These are phyloP conservation scores for Nemania abortiva DNA, from an alignment of 2,329 filamentous ascomycete genomes.

Conservation along the genomic window DNA sequence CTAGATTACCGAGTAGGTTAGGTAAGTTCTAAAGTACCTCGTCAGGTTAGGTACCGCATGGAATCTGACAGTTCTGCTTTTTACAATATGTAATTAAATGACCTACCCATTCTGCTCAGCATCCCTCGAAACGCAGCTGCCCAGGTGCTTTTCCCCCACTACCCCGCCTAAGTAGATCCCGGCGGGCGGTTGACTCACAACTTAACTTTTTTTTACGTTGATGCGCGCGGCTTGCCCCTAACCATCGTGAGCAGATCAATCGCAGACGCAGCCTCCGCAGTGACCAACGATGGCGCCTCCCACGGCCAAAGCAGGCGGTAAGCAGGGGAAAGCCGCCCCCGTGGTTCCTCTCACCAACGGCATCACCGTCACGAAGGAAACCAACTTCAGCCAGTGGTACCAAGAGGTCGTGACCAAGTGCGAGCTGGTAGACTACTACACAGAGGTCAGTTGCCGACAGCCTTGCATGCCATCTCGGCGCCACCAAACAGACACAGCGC, in stretches of 20 bases:
- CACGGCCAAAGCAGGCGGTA: slow-evolving; percentile 2
- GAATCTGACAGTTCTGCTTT: neutral
- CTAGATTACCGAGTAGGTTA: too few species aligned
- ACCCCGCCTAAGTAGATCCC: slow-evolving; percentile 18
- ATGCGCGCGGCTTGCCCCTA: slow-evolving; percentile 7
- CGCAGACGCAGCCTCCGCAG: slow-evolving; percentile 1
- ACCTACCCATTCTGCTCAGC: neutral
- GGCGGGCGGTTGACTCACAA: slow-evolving; percentile 15
- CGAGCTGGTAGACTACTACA: slow-evolving; percentile 97
- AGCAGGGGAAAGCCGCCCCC: slow-evolving; percentile 14
- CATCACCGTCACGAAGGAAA: slow-evolving; percentile 39
- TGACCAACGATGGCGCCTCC: slow-evolving; percentile 16
- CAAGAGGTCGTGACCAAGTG: slow-evolving; percentile 97
- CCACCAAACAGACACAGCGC: neutral
- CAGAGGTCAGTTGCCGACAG: slow-evolving; percentile 47
- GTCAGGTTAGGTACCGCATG: neutral
- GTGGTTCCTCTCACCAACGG: slow-evolving; percentile 23
- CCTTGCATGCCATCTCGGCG: slow-evolving; percentile 37
- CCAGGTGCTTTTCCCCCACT: slow-evolving; percentile 15
- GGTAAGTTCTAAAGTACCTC: too few species aligned
- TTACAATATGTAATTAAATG: slow-evolving; percentile 5
- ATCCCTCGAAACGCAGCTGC: neutral
- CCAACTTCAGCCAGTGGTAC: slow-evolving; percentile 93
- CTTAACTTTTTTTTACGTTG: slow-evolving; percentile 21
- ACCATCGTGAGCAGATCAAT: slow-evolving; percentile 2